These are phyloP conservation scores for Trichosporon asahii DNA, from an alignment of 1,284 basidiomycete species.

Conservation along the genomic window DNA sequence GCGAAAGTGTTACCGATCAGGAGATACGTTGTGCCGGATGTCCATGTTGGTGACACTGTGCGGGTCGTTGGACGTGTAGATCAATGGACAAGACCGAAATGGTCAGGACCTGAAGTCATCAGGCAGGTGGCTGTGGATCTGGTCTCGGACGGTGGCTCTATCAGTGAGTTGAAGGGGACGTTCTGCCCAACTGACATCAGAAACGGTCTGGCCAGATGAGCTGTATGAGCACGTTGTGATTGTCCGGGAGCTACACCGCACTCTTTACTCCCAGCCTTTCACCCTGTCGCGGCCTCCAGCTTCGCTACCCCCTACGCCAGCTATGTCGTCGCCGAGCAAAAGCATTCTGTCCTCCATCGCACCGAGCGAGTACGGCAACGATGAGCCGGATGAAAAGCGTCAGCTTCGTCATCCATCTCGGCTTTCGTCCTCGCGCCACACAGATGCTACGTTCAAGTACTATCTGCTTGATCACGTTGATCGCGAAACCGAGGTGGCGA, in stretches of 20 bases:
- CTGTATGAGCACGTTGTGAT: slow-evolving; percentile 29
- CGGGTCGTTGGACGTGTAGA: slow-evolving; percentile 40
- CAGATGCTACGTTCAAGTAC: slow-evolving; percentile 40
- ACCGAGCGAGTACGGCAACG: slow-evolving; percentile 27
- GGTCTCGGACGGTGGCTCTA: slow-evolving; percentile 31
- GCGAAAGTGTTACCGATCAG: slow-evolving; percentile 8
- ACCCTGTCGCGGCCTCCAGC: slow-evolving; percentile 21
- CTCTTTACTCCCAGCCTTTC: slow-evolving; percentile 39
- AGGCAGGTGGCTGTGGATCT: slow-evolving; percentile 40
- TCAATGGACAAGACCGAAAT: slow-evolving; percentile 30
- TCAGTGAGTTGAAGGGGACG: slow-evolving; percentile 27
- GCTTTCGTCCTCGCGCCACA: slow-evolving; percentile 37
- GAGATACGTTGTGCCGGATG: slow-evolving; percentile 33
- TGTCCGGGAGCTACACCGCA: slow-evolving; percentile 32
- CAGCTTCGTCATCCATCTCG: slow-evolving; percentile 38
- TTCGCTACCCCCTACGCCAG: neutral
- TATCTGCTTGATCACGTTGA: slow-evolving; percentile 45
- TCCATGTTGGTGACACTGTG: slow-evolving; percentile 43
- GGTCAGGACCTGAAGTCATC: slow-evolving; percentile 28
- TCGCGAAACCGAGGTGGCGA: slow-evolving; percentile 22
- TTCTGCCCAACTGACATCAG: slow-evolving; percentile 20
- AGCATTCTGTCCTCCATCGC: slow-evolving; percentile 12
- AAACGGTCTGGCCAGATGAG: slow-evolving; percentile 39
- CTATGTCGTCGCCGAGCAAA: slow-evolving; percentile 12
- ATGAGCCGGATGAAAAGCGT: slow-evolving; percentile 25